Evolutionary conservation across 768 basidiomycete species (phyloP).

Genomic region (Tylopilus sp.): DNA sequence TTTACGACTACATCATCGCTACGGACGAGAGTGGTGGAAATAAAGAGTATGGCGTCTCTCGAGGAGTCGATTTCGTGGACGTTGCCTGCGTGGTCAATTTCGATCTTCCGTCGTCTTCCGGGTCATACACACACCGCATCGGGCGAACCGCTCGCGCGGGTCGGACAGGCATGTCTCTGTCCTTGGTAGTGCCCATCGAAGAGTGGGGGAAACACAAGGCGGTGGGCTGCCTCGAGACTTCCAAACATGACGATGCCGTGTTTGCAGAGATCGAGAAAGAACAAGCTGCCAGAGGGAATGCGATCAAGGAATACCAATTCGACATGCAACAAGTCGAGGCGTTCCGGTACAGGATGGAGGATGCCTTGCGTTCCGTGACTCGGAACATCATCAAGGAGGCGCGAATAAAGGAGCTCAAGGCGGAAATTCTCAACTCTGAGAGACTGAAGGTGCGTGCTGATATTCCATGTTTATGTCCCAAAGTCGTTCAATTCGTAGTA

Average conservation of each 20-base stretch:
- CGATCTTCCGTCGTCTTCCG: too few species aligned
- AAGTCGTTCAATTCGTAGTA: too few species aligned
- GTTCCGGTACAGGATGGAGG: too few species aligned
- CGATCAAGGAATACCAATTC: conserved; percentile 85
- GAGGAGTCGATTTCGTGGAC: too few species aligned
- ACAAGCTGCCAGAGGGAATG: conserved; percentile 56
- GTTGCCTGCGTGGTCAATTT: too few species aligned
- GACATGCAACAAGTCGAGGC: conserved; percentile 96
- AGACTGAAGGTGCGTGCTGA: conserved; percentile 77
- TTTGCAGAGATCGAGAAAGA: conserved; percentile 72
- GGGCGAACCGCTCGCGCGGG: conserved; percentile 97
- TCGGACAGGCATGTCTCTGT: conserved; percentile 86
- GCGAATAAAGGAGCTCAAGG: conserved; percentile 85
- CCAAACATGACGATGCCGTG: conserved; percentile 63
- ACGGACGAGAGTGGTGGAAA: too few species aligned
- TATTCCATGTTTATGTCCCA: neutral
- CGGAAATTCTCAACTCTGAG: conserved; percentile 91
- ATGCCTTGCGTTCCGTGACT: too few species aligned
- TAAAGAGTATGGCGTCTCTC: too few species aligned
- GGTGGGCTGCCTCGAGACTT: conserved; percentile 64
- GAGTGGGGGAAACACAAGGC: conserved; percentile 74
- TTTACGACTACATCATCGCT: too few species aligned
- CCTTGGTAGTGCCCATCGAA: conserved; percentile 74
- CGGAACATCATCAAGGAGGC: conserved; percentile 85
- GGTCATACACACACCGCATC: conserved; percentile 94